phyloP scores from a whole-genome alignment of 169 alveolate genomes.

The Amoebophrya sp. region DNA sequence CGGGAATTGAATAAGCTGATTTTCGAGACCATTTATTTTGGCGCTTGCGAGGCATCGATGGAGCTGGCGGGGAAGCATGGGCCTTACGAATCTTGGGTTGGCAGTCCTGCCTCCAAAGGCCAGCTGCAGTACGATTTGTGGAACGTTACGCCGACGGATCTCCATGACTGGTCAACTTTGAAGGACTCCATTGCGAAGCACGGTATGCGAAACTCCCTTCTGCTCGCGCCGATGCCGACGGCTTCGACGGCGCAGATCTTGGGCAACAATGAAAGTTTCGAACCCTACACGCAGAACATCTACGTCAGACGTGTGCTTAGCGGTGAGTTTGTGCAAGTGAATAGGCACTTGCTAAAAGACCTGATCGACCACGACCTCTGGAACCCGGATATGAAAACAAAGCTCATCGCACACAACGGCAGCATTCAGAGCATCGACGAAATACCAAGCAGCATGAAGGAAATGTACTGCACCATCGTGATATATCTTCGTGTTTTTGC shows the following conservation, averaged over 20 bases:
- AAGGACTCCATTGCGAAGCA: slow-evolving; percentile 72
- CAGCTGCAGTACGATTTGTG: slow-evolving; percentile 92
- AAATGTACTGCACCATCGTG: slow-evolving; percentile 38
- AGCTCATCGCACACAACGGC: slow-evolving; percentile 91
- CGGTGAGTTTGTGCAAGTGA: slow-evolving; percentile 90
- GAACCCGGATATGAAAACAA: slow-evolving; percentile 84
- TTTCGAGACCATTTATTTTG: slow-evolving; percentile 95
- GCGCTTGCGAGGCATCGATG: slow-evolving; percentile 85
- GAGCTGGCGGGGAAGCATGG: slow-evolving; percentile 88
- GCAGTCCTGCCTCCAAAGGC: slow-evolving; percentile 95
- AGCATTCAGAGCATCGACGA: slow-evolving; percentile 81
- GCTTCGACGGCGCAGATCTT: slow-evolving; percentile 95
- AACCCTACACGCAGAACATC: slow-evolving; percentile 95
- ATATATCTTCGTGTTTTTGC: no score
- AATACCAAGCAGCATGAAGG: slow-evolving; percentile 84
- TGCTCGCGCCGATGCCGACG: slow-evolving; percentile 99
- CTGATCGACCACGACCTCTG: slow-evolving; percentile 86
- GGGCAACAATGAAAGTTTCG: slow-evolving; percentile 97
- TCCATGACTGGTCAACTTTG: slow-evolving; percentile 84
- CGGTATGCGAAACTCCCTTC: slow-evolving; percentile 94
- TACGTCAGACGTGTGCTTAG: slow-evolving; percentile 95
- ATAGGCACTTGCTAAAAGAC: slow-evolving; percentile 93
- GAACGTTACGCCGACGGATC: slow-evolving; percentile 70
- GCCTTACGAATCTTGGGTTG: slow-evolving; percentile 86
- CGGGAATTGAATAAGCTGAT: slow-evolving; percentile 78